Base-by-base conservation (phyloP, 768 basidiomycete genomes). In the Cystobasidium tubakii region DNA sequence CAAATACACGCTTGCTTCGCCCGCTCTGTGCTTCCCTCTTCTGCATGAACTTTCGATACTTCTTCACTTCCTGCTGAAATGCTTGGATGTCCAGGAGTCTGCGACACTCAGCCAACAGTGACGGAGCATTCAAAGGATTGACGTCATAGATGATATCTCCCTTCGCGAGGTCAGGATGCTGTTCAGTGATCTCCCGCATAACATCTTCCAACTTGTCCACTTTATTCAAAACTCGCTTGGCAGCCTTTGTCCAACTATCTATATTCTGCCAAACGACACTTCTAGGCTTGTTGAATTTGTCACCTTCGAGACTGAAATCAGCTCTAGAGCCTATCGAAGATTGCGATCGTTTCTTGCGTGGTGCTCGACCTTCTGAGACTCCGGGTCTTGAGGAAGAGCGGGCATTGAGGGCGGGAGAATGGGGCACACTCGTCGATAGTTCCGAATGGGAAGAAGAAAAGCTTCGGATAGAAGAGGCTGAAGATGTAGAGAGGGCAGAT, bases 251-350 rank as follows among this genome's bases (percentile, higher is more conserved):
- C 94, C 92, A 93, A 1, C 85, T 82, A 43, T 83, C 83, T 70
- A 92, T 85, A 80, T 90, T 90, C 80, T 84, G 85, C 81, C 85
- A 85, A 1, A 85, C 87, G 21, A 85, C 86, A 62, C 88, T 66
- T 54, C 76, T 75, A 34, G 62, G 44, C 36, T 60, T 67, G 19
- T 25, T 84, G 70, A 27, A 23, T 84, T 65, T 82, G 83, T 65
- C 83, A 83, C 80, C 84, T 84, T 7, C 83, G 81, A 39, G 78
- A 79, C 33, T 12, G 39, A 75, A 43, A 19, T 33, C 21, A 57
- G 29, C 0, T 31, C 34, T 21, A 25, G 25, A 29, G 0, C 75
- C 62, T 13, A 75, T 62, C 29, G 67, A 64, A 3, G 46, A 42
- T 13, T 72, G 17, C 0, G 74, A 55, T 1, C 77, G 74, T 65